Percentiles rank a stretch among this genome's conserved stretches.
These are phyloP conservation scores for Trypethelium eluteriae DNA, from an alignment of 495 filamentous ascomycete genomes.

Conservation along the genomic window DNA sequence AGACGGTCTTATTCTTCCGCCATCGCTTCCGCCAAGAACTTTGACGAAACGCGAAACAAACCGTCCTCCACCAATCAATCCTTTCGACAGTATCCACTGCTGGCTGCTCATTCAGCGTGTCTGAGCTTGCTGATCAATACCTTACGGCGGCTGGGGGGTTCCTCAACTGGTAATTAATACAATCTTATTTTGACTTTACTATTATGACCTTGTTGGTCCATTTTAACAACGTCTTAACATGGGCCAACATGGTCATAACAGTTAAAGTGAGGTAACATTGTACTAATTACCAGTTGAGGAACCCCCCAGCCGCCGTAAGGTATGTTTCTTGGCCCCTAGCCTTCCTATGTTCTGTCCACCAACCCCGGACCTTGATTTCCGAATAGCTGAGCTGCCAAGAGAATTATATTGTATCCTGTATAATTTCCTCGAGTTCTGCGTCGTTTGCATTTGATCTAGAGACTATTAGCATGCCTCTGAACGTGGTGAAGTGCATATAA, in stretches of 20 bases:
- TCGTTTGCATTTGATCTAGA: too few species aligned
- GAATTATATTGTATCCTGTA: not conserved
- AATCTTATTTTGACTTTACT: too few species aligned
- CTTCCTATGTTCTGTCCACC: not conserved
- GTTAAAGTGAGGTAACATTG: too few species aligned
- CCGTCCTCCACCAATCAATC: not conserved
- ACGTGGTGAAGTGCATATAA: not conserved
- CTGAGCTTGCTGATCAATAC: too few species aligned
- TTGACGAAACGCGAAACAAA: not conserved
- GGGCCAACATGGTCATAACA: too few species aligned
- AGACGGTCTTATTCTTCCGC: not conserved
- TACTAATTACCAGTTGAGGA: too few species aligned
- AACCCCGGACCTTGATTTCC: not conserved
- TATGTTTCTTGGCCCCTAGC: not conserved
- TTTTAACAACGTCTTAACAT: too few species aligned
- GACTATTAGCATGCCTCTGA: not conserved
- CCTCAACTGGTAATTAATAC: too few species aligned
- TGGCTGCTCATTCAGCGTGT: too few species aligned
- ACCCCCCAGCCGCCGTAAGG: too few species aligned
- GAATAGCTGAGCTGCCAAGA: not conserved
- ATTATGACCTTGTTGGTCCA: too few species aligned
- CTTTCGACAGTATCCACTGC: not conserved
- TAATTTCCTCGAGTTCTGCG: not conserved
- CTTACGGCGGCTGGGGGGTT: too few species aligned
- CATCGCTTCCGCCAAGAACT: not conserved